Base-by-base conservation (phyloP, 2,329 filamentous ascomycete genomes). In the Botryotinia narcissicola region DNA sequence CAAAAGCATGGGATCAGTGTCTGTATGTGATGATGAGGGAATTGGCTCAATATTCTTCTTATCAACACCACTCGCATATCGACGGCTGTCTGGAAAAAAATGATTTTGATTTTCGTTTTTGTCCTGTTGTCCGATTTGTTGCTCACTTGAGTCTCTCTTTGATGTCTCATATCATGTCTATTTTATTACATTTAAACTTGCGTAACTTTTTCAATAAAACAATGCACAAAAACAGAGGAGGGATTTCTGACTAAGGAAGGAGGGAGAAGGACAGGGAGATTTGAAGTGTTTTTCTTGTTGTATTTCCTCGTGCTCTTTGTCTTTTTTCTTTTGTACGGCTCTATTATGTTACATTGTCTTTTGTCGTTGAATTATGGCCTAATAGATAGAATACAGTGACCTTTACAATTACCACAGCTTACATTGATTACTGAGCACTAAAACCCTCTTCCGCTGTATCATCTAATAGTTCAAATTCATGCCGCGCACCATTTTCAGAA, bases 401-500 rank as follows among this genome's bases (percentile, higher is more conserved):
- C 60, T 61, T 54, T 44, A 32, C 20, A 68, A 48, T 18, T 42
- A 48, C 10, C 16, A 46, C 25, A 12, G 32, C 29, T 9, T 61
- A 6, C 4, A 4, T 40, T 67, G 0, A 18, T 57, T 22, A 32
- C 18, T 32, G 25, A 6, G 12, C 9, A 68, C 18, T 1, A 57
- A 29, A 40, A 6, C 16, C n/a, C 54, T n/a, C 37, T 6, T 57
- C 16, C 16, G 22, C 8, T n/a, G 16, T 48, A n/a, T 4, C 29
- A 42, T 40, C 40, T 42, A 70, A 51, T 63, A 37, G 7, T 32
- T 62, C 18, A 74, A 14, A 10, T 51, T 37, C 29, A 74, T 48
- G 14, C 14, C 48, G 25, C 51, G 46, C 22, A 77, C 74, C 29
- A 70, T 74, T 60, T 77, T 78, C 22, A 79, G 72, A 22, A 79